Conservation (phyloP, 805 yeast species). For the Barnettozyma vustinii region DNA sequence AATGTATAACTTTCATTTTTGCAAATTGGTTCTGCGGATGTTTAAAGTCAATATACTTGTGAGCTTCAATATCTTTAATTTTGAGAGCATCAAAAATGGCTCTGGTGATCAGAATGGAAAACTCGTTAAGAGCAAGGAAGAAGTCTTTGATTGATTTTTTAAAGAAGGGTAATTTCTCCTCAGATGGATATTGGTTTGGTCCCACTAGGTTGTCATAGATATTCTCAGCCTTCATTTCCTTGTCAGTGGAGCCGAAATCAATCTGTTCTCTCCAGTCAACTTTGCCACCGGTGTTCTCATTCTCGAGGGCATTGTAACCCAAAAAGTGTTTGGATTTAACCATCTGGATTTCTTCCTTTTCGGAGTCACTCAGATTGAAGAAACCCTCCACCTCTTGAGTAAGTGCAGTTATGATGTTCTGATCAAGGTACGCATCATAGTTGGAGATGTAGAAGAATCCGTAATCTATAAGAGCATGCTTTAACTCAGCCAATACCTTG, state of each 20-base stretch:
- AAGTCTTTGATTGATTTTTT: conserved; percentile 28
- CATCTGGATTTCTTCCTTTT: conserved; percentile 33
- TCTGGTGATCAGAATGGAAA: conserved; percentile 37
- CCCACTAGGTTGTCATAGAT: conserved; percentile 39
- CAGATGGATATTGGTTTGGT: conserved; percentile 42
- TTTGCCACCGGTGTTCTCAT: conserved; percentile 38
- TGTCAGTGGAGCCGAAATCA: conserved; percentile 47
- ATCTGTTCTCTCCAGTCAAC: conserved; percentile 48
- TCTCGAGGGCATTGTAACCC: conserved; percentile 40
- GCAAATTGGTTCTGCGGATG: conserved; percentile 28
- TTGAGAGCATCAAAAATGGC: conserved; percentile 54
- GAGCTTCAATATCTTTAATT: conserved; percentile 36
- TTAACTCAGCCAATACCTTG: conserved; percentile 18
- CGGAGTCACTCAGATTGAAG: conserved; percentile 31
- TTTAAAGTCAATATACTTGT: conserved; percentile 36
- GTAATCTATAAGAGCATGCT: conserved; percentile 34
- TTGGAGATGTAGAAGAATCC: conserved; percentile 35
- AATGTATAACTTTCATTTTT: conserved; percentile 35
- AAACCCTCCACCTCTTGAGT: conserved; percentile 27
- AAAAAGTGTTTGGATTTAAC: conserved; percentile 39
- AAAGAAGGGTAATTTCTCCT: conserved; percentile 30
- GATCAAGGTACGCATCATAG: conserved; percentile 25
- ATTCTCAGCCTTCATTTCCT: conserved; percentile 20
- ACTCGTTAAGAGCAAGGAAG: conserved; percentile 38
- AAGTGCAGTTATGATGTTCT: conserved; percentile 27